These are phyloP conservation scores for Dovyalis caffra DNA, from an alignment of 345 rosid species.

Conservation along the genomic window DNA sequence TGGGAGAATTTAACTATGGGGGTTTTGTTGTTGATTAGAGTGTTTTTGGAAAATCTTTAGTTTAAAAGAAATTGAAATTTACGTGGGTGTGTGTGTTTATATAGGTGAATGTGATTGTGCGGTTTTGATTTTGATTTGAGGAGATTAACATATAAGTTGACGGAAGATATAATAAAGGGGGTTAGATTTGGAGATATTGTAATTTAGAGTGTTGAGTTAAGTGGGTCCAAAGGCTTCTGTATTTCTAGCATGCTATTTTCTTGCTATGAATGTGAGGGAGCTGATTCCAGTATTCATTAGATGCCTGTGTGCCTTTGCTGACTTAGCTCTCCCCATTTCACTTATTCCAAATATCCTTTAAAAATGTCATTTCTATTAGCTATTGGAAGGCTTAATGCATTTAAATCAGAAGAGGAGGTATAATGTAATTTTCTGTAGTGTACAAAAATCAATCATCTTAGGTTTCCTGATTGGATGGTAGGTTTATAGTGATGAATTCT, in stretches of 20 bases:
- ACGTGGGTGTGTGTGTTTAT: background rate
- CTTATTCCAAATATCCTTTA: background rate
- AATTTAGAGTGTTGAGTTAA: background rate
- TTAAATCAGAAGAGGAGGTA: background rate
- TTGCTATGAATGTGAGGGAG: background rate
- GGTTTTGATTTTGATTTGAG: background rate
- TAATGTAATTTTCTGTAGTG: background rate
- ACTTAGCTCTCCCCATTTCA: background rate
- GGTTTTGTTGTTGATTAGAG: background rate
- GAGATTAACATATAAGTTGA: background rate
- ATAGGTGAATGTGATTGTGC: background rate
- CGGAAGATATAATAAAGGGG: background rate
- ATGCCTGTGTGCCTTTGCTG: background rate
- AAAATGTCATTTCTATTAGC: background rate
- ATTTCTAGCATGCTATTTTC: background rate
- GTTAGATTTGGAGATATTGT: background rate
- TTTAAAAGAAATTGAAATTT: background rate
- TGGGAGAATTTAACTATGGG: background rate
- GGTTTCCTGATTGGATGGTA: background rate
- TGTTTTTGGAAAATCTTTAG: background rate
- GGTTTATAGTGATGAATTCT: background rate
- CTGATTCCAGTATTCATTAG: background rate
- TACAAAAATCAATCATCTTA: background rate
- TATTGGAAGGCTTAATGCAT: background rate
- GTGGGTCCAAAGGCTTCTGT: background rate